phyloP scores from a whole-genome alignment of 768 basidiomycete genomes.

The Lactarius hatsudake region DNA sequence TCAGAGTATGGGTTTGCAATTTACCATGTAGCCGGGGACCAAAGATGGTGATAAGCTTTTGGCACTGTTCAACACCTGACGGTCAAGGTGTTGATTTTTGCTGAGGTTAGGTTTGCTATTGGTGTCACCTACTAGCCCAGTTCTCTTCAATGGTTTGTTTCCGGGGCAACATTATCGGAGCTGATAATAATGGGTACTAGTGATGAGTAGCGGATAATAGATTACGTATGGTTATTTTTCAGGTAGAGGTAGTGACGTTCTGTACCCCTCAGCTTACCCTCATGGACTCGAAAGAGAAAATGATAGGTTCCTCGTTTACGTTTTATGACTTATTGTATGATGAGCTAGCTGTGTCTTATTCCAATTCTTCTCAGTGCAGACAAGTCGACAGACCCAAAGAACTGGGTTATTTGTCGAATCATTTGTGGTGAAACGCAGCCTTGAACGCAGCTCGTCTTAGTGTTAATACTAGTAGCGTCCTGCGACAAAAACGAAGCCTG shows the following conservation, averaged over 20 bases:
- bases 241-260: too few species aligned
- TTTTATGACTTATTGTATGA: neutral
- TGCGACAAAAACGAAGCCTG: neutral
- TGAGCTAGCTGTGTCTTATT: neutral
- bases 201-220: too few species aligned
- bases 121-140: neutral
- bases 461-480: neutral
- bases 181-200: neutral
- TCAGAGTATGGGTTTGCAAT: constrained; percentile 7
- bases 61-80: neutral
- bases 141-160: neutral
- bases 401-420: too few species aligned
- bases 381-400: neutral
- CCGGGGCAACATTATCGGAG: neutral
- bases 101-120: neutral
- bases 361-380: neutral
- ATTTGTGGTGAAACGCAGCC: too few species aligned
- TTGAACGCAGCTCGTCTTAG: neutral
- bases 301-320: neutral
- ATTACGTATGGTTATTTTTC: too few species aligned
- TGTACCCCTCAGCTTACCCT: too few species aligned
- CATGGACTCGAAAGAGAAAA: too few species aligned
- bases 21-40: constrained; percentile 16
- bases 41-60: neutral
- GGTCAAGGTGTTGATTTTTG: neutral